phyloP scores from a whole-genome alignment of 1,284 basidiomycete species.

The Termitomyces sp. region DNA sequence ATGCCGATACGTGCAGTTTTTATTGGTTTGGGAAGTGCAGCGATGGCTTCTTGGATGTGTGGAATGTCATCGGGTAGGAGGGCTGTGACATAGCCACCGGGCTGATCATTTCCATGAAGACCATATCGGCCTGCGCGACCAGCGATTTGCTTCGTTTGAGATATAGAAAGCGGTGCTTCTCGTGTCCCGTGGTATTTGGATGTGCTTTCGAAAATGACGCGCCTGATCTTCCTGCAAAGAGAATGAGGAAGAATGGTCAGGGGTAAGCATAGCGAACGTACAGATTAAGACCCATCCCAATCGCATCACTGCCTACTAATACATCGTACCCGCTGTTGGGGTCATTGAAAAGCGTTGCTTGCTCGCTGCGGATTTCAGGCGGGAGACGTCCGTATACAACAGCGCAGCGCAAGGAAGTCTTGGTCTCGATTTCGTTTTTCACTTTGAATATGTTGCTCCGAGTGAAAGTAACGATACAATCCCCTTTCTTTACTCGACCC shows the following conservation, averaged over 20 bases:
- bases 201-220: slow-evolving; percentile 26
- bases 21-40: slow-evolving; percentile 22
- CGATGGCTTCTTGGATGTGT: slow-evolving; percentile 39
- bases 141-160: slow-evolving; percentile 94
- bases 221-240: neutral
- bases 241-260: neutral
- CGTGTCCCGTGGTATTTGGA: slow-evolving; percentile 81
- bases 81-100: slow-evolving; percentile 73
- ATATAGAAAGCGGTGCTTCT: slow-evolving; percentile 56
- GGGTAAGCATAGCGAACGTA: slow-evolving; percentile 34
- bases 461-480: slow-evolving; percentile 90
- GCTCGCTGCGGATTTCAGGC: slow-evolving; percentile 84
- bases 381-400: slow-evolving; percentile 89
- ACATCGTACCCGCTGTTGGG: slow-evolving; percentile 76
- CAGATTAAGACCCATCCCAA: slow-evolving; percentile 97
- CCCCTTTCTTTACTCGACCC: slow-evolving; percentile 68
- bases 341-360: slow-evolving; percentile 87
- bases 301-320: slow-evolving; percentile 87
- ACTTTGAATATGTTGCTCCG: slow-evolving; percentile 74
- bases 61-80: slow-evolving; percentile 64
- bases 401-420: slow-evolving; percentile 74
- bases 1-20: slow-evolving; percentile 23
- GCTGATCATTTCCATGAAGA: slow-evolving; percentile 45
- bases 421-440: slow-evolving; percentile 69
- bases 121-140: slow-evolving; percentile 94